Evolutionary conservation across 306 rosid genomes (phyloP).

Genomic region (Lotus japonicus): DNA sequence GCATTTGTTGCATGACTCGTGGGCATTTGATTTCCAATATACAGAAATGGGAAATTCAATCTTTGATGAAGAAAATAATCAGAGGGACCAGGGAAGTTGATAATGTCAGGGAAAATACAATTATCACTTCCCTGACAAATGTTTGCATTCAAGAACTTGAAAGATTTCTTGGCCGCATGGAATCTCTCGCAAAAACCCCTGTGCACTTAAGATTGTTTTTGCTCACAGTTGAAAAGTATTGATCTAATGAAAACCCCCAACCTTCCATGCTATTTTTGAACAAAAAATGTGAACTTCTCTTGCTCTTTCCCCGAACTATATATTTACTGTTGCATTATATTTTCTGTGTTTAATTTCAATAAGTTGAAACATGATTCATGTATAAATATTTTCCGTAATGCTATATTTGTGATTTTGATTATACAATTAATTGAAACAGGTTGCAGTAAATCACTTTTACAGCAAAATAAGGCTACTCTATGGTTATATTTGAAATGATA

Average conservation of each 20-base stretch:
- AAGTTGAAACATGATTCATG: background rate
- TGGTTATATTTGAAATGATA: background rate
- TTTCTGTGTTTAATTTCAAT: background rate
- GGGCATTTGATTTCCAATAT: background rate
- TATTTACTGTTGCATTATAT: background rate
- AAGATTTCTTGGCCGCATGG: background rate
- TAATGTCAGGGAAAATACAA: background rate
- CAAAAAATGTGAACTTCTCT: background rate
- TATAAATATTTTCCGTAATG: background rate
- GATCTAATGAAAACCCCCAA: background rate
- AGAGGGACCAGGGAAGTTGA: background rate
- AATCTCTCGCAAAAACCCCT: background rate
- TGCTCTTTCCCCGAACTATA: background rate
- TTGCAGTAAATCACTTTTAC: background rate
- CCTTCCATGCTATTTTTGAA: slow-evolving; percentile 1
- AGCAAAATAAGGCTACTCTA: background rate
- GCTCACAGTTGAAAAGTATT: background rate
- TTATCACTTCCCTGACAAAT: background rate
- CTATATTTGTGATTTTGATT: background rate
- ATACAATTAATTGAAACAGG: background rate
- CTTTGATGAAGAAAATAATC: background rate
- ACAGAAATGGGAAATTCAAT: background rate
- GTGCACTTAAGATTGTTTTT: background rate
- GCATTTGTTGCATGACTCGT: background rate
- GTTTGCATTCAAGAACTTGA: background rate